Conservation (phyloP, 2,329 filamentous ascomycete species). For the Clonostachys chloroleuca region DNA sequence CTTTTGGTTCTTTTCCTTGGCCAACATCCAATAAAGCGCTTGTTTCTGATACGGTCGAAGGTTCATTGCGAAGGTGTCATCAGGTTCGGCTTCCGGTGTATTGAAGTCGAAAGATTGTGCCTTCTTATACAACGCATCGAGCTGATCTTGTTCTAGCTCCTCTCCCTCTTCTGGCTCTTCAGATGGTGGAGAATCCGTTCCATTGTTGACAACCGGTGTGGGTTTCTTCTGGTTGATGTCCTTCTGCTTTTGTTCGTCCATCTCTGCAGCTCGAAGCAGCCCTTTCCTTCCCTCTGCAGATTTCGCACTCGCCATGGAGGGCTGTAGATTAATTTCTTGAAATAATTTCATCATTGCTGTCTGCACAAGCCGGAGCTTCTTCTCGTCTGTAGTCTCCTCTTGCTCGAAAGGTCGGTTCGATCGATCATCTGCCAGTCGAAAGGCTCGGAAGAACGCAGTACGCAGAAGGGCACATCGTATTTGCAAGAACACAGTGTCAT, state of each 20-base stretch:
- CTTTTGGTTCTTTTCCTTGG: conserved; percentile 80
- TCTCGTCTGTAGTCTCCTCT: conserved; percentile 81
- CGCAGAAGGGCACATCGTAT: conserved; percentile 72
- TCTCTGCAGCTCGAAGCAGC: conserved; percentile 81
- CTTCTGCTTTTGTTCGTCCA: conserved; percentile 71
- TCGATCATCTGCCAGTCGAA: conserved; percentile 65
- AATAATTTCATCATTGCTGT: conserved; percentile 85
- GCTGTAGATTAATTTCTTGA: conserved; percentile 80
- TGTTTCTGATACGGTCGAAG: conserved; percentile 94
- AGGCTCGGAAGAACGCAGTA: conserved; percentile 60
- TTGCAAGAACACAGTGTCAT: conserved; percentile 93
- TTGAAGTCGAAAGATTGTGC: conserved; percentile 95
- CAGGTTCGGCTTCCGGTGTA: conserved; percentile 82
- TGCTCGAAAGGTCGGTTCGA: conserved; percentile 74
- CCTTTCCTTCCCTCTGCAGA: conserved; percentile 79
- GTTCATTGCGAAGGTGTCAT: conserved; percentile 74
- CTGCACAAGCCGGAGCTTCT: conserved; percentile 76
- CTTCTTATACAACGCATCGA: conserved; percentile 91
- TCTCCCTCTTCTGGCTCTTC: conserved; percentile 86
- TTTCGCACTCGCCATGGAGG: conserved; percentile 70
- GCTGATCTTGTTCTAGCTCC: conserved; percentile 91
- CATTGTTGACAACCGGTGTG: conserved; percentile 1
- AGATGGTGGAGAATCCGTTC: conserved; percentile 42
- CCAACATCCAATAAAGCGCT: conserved; percentile 92
- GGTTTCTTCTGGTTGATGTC: conserved; percentile 31